These are phyloP conservation scores for Wickerhamiella cacticola DNA, from an alignment of 805 yeast genomes.

Conservation along the genomic window DNA sequence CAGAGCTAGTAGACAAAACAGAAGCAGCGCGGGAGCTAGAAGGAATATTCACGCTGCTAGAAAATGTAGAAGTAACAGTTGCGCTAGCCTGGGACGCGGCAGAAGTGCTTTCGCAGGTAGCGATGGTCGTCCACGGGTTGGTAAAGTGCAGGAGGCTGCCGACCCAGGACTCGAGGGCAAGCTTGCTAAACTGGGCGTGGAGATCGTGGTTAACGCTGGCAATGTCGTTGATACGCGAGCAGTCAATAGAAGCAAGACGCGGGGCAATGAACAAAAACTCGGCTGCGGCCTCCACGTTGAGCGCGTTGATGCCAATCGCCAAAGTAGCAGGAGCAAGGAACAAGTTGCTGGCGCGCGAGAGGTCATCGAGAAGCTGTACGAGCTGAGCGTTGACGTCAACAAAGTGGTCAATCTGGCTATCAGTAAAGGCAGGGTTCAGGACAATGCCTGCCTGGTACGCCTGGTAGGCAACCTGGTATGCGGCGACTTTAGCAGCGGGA, in stretches of 20 bases:
- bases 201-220: background rate
- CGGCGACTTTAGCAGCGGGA: background rate
- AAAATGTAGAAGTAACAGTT: background rate
- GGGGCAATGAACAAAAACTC: background rate
- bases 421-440: background rate
- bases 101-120: background rate
- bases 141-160: background rate
- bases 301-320: background rate
- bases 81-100: background rate
- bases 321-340: background rate
- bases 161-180: background rate
- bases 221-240: background rate
- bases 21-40: background rate
- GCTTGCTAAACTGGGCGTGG: background rate
- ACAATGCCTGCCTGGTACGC: background rate
- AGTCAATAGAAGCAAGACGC: background rate
- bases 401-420: background rate
- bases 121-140: background rate
- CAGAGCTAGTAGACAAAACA: background rate
- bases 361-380: background rate
- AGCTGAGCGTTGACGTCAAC: slow-evolving; percentile 3
- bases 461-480: background rate
- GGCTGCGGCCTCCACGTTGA: background rate
- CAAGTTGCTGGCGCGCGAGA: background rate
- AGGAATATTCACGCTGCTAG: background rate